Conservation (phyloP, 2,329 filamentous ascomycete genomes). For the Colletotrichum tofieldiae region DNA sequence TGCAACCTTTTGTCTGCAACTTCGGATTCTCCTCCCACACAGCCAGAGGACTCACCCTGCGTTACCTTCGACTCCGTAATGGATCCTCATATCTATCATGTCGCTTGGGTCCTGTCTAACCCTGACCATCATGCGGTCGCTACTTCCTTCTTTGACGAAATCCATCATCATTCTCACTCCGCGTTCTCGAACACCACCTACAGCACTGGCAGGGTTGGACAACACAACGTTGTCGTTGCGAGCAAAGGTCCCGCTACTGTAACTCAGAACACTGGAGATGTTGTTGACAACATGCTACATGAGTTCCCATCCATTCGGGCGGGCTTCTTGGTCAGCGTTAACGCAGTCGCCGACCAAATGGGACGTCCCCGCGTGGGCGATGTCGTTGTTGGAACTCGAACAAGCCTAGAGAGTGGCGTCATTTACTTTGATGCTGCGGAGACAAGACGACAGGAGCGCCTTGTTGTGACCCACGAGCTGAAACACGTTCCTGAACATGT, state of each 20-base stretch:
- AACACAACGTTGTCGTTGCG: not conserved
- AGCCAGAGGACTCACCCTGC: not conserved
- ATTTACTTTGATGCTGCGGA: not conserved
- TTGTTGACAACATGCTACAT: not conserved
- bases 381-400: not conserved
- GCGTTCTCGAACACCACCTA: not conserved
- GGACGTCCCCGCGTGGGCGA: not conserved
- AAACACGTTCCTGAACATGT: not conserved
- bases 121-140: not conserved
- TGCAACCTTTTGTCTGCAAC: not conserved
- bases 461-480: not conserved
- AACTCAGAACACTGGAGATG: not conserved
- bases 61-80: not conserved
- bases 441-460: not conserved
- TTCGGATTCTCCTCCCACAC: not conserved
- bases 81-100: not conserved
- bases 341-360: not conserved
- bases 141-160: not conserved
- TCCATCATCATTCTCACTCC: not conserved
- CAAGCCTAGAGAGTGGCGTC: not conserved
- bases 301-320: not conserved
- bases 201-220: not conserved
- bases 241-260: not conserved
- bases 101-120: not conserved
- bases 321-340: not conserved